These are phyloP conservation scores for Leccinum subfulvum DNA, from an alignment of 1,284 basidiomycete species.

Conservation along the genomic window DNA sequence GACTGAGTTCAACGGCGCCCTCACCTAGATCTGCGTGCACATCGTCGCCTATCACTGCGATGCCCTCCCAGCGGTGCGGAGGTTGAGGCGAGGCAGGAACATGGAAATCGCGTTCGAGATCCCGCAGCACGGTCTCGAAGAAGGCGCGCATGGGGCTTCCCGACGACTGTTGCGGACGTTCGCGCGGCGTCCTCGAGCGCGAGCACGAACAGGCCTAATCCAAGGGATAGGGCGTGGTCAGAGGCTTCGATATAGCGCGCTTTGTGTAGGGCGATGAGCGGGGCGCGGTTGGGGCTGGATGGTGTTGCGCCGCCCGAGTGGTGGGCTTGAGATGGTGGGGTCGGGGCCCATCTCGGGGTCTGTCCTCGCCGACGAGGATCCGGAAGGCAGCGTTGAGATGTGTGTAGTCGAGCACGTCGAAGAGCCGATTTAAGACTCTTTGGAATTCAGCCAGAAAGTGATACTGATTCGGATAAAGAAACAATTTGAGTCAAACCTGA, in stretches of 20 bases:
- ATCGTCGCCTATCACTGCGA: conserved; percentile 71
- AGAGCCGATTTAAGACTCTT: too few relatives aligned
- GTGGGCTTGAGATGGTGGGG: too few relatives aligned
- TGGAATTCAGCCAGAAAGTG: too few relatives aligned
- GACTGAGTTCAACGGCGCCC: conserved; percentile 57
- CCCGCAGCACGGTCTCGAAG: conserved; percentile 56
- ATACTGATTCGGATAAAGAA: too few relatives aligned
- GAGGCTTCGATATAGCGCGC: conserved; percentile 26
- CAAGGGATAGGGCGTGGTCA: conserved; percentile 48
- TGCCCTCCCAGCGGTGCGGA: conserved; percentile 26
- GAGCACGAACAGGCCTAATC: conserved; percentile 67
- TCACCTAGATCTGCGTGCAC: conserved; percentile 62
- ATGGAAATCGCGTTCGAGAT: conserved; percentile 36
- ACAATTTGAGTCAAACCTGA: too few relatives aligned
- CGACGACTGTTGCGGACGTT: conserved; percentile 52
- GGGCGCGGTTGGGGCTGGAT: too few relatives aligned
- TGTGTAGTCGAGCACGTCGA: conserved; percentile 56
- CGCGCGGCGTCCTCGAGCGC: conserved; percentile 60
- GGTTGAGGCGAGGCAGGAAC: background rate
- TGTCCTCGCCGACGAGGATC: conserved; percentile 43
- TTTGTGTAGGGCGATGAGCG: conserved; percentile 57
- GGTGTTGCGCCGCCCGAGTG: too few relatives aligned
- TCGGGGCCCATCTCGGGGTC: background rate
- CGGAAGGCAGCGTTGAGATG: conserved; percentile 67
- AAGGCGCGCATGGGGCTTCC: conserved; percentile 62